Evolutionary conservation across 345 rosid genomes (phyloP).

Genomic region (Acer saccharum): DNA sequence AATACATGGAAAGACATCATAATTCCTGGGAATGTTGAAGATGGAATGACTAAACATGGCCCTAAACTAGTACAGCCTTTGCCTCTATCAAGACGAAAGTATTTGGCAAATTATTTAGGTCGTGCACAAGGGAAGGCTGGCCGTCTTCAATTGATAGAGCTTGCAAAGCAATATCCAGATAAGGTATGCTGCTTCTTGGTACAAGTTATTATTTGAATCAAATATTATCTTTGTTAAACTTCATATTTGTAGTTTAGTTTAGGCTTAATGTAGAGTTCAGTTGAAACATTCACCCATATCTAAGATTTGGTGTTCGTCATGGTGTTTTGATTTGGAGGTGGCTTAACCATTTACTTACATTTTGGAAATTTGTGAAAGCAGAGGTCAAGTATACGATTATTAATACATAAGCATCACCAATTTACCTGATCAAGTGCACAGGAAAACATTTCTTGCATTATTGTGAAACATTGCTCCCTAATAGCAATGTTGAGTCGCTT

Average conservation of each 20-base stretch:
- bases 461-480: background rate
- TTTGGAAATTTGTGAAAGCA: background rate
- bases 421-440: background rate
- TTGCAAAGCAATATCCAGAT: constrained; percentile 77
- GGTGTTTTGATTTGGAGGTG: background rate
- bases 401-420: background rate
- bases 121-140: constrained; percentile 92
- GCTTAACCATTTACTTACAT: background rate
- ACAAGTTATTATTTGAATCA: background rate
- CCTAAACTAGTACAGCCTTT: constrained; percentile 63
- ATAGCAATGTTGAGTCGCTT: background rate
- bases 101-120: constrained; percentile 87
- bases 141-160: constrained; percentile 78
- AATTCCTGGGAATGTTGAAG: constrained; percentile 93
- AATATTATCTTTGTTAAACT: background rate
- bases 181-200: constrained; percentile 49
- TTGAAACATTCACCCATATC: background rate
- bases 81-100: constrained; percentile 75
- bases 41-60: constrained; percentile 72
- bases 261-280: background rate
- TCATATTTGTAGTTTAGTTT: background rate
- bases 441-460: background rate
- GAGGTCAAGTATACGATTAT: background rate
- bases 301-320: background rate
- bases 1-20: constrained; percentile 98